A percentile compares a stretch with the other conserved stretches of the same genome.
phyloP scores from a whole-genome alignment of 352 stramenopile species.

The Phytophthora foliorum region DNA sequence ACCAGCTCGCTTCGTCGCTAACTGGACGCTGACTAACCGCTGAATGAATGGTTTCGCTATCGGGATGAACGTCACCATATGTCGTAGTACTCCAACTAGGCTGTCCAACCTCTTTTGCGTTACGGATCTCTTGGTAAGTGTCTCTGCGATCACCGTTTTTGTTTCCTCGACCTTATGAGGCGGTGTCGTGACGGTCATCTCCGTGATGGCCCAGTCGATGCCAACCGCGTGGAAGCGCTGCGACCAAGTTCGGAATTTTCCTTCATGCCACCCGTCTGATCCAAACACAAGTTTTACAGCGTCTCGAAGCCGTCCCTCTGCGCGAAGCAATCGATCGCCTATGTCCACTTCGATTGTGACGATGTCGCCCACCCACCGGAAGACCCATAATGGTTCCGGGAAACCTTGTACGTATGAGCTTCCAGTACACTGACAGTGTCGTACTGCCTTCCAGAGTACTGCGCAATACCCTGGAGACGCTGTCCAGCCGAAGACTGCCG shows the following conservation, averaged over 20 bases:
- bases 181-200: background rate
- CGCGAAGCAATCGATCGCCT: background rate
- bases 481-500: slow-evolving; percentile 12
- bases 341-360: slow-evolving; percentile 8
- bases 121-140: background rate
- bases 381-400: background rate
- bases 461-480: slow-evolving; percentile 5
- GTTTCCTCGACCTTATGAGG: slow-evolving; percentile 12
- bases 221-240: slow-evolving; percentile 6
- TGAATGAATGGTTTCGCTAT: slow-evolving; percentile 15
- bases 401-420: background rate
- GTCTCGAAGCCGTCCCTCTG: slow-evolving; percentile 7
- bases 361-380: background rate
- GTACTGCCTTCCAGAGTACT: slow-evolving; percentile 2
- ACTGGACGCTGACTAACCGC: background rate
- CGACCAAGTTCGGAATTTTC: slow-evolving; percentile 9
- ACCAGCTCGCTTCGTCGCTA: too few relatives aligned
- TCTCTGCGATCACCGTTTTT: background rate
- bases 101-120: slow-evolving; percentile 2
- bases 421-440: background rate
- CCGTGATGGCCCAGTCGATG: slow-evolving; percentile 7
- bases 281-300: slow-evolving; percentile 9
- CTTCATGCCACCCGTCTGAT: slow-evolving; percentile 12
- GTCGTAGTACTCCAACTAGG: slow-evolving; percentile 1
- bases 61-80: slow-evolving; percentile 7